Evolutionary conservation across 2,329 filamentous ascomycete species (phyloP).

Genomic region (Xylariales sp.): DNA sequence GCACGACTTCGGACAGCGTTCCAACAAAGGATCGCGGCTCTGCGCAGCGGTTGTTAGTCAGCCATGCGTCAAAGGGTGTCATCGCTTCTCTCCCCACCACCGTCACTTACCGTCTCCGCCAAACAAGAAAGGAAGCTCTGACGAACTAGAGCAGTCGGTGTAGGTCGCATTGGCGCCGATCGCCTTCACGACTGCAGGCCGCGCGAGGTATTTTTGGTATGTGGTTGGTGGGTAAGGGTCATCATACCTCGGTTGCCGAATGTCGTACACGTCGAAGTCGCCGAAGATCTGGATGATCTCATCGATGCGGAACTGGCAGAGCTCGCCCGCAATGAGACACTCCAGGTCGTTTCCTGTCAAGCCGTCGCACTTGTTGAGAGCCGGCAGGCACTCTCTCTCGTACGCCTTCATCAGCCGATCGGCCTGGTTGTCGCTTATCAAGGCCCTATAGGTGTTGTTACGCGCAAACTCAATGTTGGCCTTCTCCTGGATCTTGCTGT

Average conservation of each 20-base stretch:
- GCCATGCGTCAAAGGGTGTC: too few relatives aligned
- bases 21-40: slow-evolving; percentile 24
- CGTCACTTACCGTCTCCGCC: slow-evolving; percentile 33
- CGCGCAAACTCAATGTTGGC: slow-evolving; percentile 14
- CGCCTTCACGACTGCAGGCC: slow-evolving; percentile 28
- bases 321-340: slow-evolving; percentile 10
- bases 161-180: slow-evolving; percentile 42
- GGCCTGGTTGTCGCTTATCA: slow-evolving; percentile 4
- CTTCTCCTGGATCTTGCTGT: slow-evolving; percentile 16
- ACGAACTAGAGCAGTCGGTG: slow-evolving; percentile 31
- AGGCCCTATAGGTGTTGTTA: slow-evolving; percentile 11
- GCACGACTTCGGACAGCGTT: slow-evolving; percentile 37
- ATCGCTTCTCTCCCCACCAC: too few relatives aligned
- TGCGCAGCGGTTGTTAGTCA: too few relatives aligned
- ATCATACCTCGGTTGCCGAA: slow-evolving; percentile 31
- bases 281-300: slow-evolving; percentile 16
- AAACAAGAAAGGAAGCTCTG: slow-evolving; percentile 29
- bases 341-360: slow-evolving; percentile 3
- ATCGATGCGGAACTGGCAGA: slow-evolving; percentile 23
- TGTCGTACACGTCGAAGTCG: slow-evolving; percentile 42
- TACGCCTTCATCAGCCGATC: slow-evolving; percentile 10
- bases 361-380: slow-evolving; percentile 7
- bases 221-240: slow-evolving; percentile 33
- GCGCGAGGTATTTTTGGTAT: slow-evolving; percentile 36
- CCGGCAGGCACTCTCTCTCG: slow-evolving; percentile 9